Evolutionary conservation across 208 protist genomes (phyloP).

Genomic region (Trypanosoma cruzi): DNA sequence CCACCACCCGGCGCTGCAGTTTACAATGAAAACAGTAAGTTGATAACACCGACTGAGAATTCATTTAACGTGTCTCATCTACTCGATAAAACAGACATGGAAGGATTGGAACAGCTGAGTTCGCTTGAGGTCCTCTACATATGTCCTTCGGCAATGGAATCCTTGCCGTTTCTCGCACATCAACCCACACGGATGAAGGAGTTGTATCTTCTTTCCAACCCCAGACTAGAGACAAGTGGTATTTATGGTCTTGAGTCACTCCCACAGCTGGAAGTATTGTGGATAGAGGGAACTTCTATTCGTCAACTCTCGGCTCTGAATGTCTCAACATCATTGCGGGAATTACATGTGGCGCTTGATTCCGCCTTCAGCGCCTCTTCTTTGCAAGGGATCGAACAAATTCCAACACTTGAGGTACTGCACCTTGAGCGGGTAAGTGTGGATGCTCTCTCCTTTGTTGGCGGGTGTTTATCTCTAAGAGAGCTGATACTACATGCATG

Average conservation of each 20-base stretch:
- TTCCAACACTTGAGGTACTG: conserved; percentile 53
- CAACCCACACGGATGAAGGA: conserved; percentile 11
- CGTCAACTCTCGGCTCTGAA: conserved; percentile 18
- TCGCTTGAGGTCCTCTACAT: conserved; percentile 19
- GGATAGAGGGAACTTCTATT: conserved; percentile 50
- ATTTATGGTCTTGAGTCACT: conserved; percentile 11
- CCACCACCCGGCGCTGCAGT: not conserved
- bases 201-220: conserved; percentile 29
- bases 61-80: not conserved
- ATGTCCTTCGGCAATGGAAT: conserved; percentile 7
- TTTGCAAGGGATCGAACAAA: conserved; percentile 41
- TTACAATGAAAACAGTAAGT: not conserved
- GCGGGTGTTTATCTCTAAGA: conserved; percentile 32
- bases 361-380: conserved; percentile 34
- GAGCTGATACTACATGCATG: conserved; percentile 60
- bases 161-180: not conserved
- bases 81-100: not conserved
- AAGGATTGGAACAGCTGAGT: not conserved
- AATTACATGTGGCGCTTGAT: conserved; percentile 60
- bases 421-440: conserved; percentile 49
- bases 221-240: conserved; percentile 4
- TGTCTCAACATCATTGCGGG: conserved; percentile 30
- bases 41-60: not conserved
- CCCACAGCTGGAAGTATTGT: conserved; percentile 47
- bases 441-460: conserved; percentile 47